Percentiles rank a stretch among this genome's conserved stretches.
These are phyloP conservation scores for Schizophyllum commune DNA, from an alignment of 1,284 basidiomycete species.

Conservation along the genomic window DNA sequence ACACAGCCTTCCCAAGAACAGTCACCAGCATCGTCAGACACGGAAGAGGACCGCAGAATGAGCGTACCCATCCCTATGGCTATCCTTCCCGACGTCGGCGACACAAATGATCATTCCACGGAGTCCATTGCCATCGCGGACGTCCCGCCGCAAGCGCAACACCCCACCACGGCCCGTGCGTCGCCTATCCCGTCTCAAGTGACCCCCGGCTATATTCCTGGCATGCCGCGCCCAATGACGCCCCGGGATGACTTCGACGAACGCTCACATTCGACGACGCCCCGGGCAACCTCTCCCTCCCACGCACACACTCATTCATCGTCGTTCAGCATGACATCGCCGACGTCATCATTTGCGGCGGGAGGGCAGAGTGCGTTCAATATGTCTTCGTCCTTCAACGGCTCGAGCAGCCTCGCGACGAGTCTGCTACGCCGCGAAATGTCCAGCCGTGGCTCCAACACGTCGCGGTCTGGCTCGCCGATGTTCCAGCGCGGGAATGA, in stretches of 20 bases:
- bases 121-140: not conserved
- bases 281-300: conserved; percentile 63
- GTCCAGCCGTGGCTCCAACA: not conserved
- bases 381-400: conserved; percentile 20
- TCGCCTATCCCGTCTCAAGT: conserved; percentile 60
- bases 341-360: conserved; percentile 19
- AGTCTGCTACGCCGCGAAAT: not conserved
- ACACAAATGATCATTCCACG: not conserved
- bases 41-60: not conserved
- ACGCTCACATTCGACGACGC: conserved; percentile 70
- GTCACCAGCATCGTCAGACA: conserved; percentile 4
- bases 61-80: not conserved
- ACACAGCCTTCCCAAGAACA: not conserved
- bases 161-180: conserved; percentile 37
- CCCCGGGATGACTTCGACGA: conserved; percentile 70
- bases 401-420: not conserved
- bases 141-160: conserved; percentile 2
- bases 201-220: conserved; percentile 76
- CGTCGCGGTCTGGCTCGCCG: not conserved
- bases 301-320: conserved; percentile 3
- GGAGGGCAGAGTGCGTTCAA: conserved; percentile 19
- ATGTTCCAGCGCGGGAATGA: not conserved
- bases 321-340: not conserved
- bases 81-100: not conserved
- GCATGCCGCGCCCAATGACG: conserved; percentile 82